Evolutionary conservation across 495 filamentous ascomycete genomes (phyloP).

Genomic region (Xylaria intraflava): DNA sequence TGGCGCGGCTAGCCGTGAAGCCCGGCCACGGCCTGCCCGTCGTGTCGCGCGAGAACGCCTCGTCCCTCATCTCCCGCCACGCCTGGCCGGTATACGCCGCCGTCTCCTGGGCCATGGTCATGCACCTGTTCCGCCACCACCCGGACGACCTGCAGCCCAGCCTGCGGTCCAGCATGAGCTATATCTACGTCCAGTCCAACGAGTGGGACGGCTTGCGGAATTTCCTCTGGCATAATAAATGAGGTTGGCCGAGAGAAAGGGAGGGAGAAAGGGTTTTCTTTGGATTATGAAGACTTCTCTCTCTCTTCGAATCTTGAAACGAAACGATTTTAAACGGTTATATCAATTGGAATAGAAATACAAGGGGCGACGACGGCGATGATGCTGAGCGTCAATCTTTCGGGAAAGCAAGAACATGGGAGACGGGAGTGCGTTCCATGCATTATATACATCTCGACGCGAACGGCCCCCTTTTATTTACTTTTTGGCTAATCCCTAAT

Average conservation of each 20-base stretch:
- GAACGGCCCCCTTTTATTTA: no score
- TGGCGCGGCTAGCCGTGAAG: conserved; percentile 75
- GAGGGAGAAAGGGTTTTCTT: not conserved
- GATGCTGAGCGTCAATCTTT: no score
- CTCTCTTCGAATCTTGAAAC: not conserved
- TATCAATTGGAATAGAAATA: no score
- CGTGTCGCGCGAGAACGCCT: conserved; percentile 34
- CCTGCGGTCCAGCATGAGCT: conserved; percentile 93
- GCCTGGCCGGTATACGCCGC: conserved; percentile 90
- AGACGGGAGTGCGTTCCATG: no score
- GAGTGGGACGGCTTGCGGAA: conserved; percentile 76
- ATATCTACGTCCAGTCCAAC: conserved; percentile 84
- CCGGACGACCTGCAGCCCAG: conserved; percentile 83
- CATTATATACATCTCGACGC: no score
- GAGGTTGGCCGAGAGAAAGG: conserved; percentile 10
- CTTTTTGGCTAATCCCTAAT: no score
- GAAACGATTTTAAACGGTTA: no score
- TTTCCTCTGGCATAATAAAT: conserved; percentile 82
- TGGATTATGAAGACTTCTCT: not conserved
- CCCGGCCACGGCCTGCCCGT: conserved; percentile 45
- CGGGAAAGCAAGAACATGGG: no score
- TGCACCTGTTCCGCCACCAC: conserved; percentile 92
- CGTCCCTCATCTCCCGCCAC: conserved; percentile 50
- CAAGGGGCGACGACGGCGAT: no score
- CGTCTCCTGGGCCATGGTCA: conserved; percentile 82